Evolutionary conservation across 2,329 filamentous ascomycete species (phyloP).

Genomic region (Dryadomyces quercivorus): DNA sequence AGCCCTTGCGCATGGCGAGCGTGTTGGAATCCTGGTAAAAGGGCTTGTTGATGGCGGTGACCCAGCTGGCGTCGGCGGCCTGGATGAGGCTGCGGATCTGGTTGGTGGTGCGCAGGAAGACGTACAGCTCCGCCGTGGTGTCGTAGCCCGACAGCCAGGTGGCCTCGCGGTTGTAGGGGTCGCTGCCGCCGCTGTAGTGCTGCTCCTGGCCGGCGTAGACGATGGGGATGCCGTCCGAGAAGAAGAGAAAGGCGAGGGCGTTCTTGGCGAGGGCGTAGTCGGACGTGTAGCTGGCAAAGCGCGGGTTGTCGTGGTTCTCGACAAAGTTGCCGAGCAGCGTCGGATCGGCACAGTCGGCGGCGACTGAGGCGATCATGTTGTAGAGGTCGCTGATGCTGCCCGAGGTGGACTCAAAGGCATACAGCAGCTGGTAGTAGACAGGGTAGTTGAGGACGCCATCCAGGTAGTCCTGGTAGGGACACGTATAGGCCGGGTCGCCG

Average conservation of each 20-base stretch:
- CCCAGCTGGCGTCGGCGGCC: conserved; percentile 12
- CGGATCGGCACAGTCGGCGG: conserved; percentile 27
- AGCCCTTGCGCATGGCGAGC: conserved; percentile 17
- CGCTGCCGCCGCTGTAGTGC: conserved; percentile 35
- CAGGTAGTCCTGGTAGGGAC: conserved; percentile 40
- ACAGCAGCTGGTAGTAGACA: conserved; percentile 27
- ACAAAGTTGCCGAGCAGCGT: conserved; percentile 37
- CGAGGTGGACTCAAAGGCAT: conserved; percentile 20
- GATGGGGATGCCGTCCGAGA: conserved; percentile 45
- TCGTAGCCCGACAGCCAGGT: conserved; percentile 42
- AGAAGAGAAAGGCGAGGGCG: conserved; percentile 46
- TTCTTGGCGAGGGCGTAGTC: conserved; percentile 48
- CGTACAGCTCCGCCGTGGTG: conserved; percentile 33
- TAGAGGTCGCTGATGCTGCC: conserved; percentile 26
- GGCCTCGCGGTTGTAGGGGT: conserved; percentile 42
- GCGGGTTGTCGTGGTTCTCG: conserved; percentile 47
- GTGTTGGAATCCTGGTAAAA: conserved; percentile 16
- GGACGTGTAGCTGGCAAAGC: conserved; percentile 37
- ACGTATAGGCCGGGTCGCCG: conserved; percentile 36
- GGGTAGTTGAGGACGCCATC: conserved; percentile 48
- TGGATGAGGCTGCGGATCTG: conserved; percentile 14
- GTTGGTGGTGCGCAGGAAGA: conserved; percentile 25
- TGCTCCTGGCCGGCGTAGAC: conserved; percentile 57
- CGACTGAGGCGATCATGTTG: conserved; percentile 24
- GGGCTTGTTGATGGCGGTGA: conserved; percentile 9